Evolutionary conservation across 2,329 filamentous ascomycete genomes (phyloP).

Genomic region (Ceratocystis destructans): DNA sequence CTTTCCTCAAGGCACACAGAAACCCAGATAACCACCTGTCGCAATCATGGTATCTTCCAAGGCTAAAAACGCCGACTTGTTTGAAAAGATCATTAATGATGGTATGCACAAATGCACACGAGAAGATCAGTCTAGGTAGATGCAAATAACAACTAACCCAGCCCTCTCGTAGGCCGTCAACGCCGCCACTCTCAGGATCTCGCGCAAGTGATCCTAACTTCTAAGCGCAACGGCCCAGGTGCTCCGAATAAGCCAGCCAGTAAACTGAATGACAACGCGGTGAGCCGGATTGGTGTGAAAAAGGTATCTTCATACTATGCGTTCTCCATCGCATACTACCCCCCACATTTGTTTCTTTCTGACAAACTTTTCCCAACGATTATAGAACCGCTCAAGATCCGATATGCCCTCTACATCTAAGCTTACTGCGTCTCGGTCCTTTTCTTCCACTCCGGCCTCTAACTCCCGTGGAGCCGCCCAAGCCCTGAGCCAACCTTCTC

Average conservation of each 20-base stretch:
- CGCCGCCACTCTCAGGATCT: constrained; percentile 58
- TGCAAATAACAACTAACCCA: neutral
- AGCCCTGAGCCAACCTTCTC: neutral
- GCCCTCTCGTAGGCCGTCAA: constrained; percentile 39
- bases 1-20: neutral
- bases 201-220: constrained; percentile 55
- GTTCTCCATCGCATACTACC: neutral
- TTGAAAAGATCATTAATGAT: constrained; percentile 42
- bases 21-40: neutral
- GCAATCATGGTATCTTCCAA: constrained; percentile 23
- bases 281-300: constrained; percentile 58
- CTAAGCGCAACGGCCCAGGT: constrained; percentile 44
- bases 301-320: constrained; percentile 39
- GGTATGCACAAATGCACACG: constrained; percentile 27
- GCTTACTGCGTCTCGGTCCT: neutral
- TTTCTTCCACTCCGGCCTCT: neutral
- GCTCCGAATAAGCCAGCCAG: constrained; percentile 26
- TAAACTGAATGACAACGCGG: constrained; percentile 29
- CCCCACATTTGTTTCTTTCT: neutral
- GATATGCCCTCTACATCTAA: neutral
- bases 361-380: neutral
- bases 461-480: neutral
- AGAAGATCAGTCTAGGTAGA: neutral
- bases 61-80: constrained; percentile 35
- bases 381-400: constrained; percentile 9